Evolutionary conservation across 352 stramenopile species (phyloP), one percentile per base, ranked within the genome.

Genomic region (Phytophthora citrophthora): DNA sequence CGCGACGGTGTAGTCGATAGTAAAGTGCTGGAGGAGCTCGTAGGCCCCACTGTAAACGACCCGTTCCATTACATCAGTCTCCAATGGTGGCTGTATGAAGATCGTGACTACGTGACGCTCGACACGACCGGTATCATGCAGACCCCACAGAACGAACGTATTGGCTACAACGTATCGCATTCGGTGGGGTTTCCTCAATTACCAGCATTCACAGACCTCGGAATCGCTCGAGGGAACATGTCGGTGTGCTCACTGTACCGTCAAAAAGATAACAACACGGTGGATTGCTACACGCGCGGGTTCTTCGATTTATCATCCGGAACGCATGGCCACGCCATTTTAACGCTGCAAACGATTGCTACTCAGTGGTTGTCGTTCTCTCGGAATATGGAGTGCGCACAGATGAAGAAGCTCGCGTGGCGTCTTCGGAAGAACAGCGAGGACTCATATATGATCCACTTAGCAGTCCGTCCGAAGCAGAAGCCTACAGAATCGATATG

Each of bases 351-450:
- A 26, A 61, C 47, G 9, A 75, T 78, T 29, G 61, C 70, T 1
- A 70, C 46, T 2, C 62, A 66, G 36, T 70, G 66, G 65, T 32
- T 70, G 13, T 74, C 70, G 6, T 69, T 75, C 43, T 78, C 70
- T n/a, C 65, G 61, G 43, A 63, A 57, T 27, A 64, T 75, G 36
- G 52, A 72, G 49, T 78, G 65, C 31, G 65, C 65, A 2, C 65
- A 75, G 13, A 78, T 78, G 65, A 78, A 78, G 52, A 78, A 78
- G 46, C 65, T 78, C 23, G 57, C 31, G 31, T 75, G 70, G 65
- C 61, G 74, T 15, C 39, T 78, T 8, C 70, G 66, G 24, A 72
- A 75, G 43, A 70, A 65, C 52, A 68, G 40, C 13, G 39, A 57
- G 13, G 60, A 72, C 38, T 34, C 53, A 13, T 54, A 65, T 16